phyloP scores from a whole-genome alignment of 345 rosid genomes.

The Physaria fendleri region DNA sequence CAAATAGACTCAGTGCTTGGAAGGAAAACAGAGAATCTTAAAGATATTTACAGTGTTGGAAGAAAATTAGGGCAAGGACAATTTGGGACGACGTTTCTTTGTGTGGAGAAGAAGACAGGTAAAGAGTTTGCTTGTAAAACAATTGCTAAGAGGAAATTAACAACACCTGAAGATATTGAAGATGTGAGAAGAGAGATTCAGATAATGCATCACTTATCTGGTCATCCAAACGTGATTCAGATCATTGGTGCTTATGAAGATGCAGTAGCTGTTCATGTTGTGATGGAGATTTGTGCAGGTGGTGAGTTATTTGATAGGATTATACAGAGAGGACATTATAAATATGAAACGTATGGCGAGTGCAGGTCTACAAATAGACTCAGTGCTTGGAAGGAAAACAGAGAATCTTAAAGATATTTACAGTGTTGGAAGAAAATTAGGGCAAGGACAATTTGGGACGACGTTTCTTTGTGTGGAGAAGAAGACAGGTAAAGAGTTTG shows the following conservation, averaged over 20 bases:
- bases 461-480: slow-evolving; percentile 78
- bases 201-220: slow-evolving; percentile 93
- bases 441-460: slow-evolving; percentile 97
- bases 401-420: slow-evolving; percentile 71
- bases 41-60: slow-evolving; percentile 73
- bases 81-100: slow-evolving; percentile 86
- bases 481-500: slow-evolving; percentile 52
- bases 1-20: slow-evolving; percentile 69
- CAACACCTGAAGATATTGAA: slow-evolving; percentile 66
- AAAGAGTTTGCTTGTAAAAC: slow-evolving; percentile 83
- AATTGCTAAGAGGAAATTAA: slow-evolving; percentile 73
- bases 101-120: slow-evolving; percentile 55
- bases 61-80: slow-evolving; percentile 95
- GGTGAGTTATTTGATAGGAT: slow-evolving; percentile 96
- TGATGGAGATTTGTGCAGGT: slow-evolving; percentile 93
- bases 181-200: slow-evolving; percentile 95
- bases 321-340: slow-evolving; percentile 81
- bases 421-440: slow-evolving; percentile 80
- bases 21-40: slow-evolving; percentile 71
- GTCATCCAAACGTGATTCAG: slow-evolving; percentile 78
- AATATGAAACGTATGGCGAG: slow-evolving; percentile 57
- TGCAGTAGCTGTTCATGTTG: slow-evolving; percentile 77
- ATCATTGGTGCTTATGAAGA: slow-evolving; percentile 88
- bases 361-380: slow-evolving; percentile 53
- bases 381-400: slow-evolving; percentile 76